Percentiles rank a stretch among this genome's conserved stretches.
phyloP scores from a whole-genome alignment of 768 basidiomycete genomes.

The Mycena galericulata region DNA sequence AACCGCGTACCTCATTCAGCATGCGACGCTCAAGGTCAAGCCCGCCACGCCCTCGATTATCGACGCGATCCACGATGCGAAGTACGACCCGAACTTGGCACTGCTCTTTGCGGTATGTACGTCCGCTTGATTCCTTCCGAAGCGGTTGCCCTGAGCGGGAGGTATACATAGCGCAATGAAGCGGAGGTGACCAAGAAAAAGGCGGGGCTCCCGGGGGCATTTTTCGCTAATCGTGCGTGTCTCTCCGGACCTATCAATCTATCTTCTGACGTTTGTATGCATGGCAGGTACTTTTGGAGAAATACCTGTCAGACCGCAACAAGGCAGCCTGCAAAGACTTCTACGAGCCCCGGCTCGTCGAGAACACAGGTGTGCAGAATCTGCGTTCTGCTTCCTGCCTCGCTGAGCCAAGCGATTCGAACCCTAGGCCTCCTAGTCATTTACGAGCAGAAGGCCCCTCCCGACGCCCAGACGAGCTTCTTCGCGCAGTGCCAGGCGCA shows the following conservation, averaged over 20 bases:
- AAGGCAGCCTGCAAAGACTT: too few species aligned
- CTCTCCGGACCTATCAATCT: slow-evolving; percentile 46
- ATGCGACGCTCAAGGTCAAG: slow-evolving; percentile 51
- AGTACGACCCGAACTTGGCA: slow-evolving; percentile 63
- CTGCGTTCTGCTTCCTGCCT: not conserved
- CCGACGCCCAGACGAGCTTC: too few species aligned
- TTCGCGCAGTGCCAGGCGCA: slow-evolving; percentile 18
- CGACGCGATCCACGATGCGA: slow-evolving; percentile 54
- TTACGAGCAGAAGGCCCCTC: slow-evolving; percentile 46
- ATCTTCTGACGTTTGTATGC: too few species aligned
- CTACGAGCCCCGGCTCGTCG: slow-evolving; percentile 49
- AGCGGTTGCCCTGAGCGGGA: not conserved
- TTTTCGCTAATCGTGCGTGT: slow-evolving; percentile 46
- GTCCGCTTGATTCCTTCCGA: slow-evolving; percentile 23
- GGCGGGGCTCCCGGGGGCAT: slow-evolving; percentile 29
- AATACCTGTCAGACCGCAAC: too few species aligned
- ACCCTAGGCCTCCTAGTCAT: slow-evolving; percentile 49
- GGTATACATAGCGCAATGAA: slow-evolving; percentile 51
- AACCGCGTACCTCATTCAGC: slow-evolving; percentile 51
- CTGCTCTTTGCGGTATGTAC: slow-evolving; percentile 55
- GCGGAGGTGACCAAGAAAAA: slow-evolving; percentile 52
- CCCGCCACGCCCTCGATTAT: slow-evolving; percentile 39
- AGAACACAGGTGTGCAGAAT: slow-evolving; percentile 43
- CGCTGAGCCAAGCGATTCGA: not conserved
- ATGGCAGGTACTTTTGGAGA: too few species aligned